Base-by-base conservation (phyloP, 2,329 filamentous ascomycete genomes). In the Colletotrichum karsti region DNA sequence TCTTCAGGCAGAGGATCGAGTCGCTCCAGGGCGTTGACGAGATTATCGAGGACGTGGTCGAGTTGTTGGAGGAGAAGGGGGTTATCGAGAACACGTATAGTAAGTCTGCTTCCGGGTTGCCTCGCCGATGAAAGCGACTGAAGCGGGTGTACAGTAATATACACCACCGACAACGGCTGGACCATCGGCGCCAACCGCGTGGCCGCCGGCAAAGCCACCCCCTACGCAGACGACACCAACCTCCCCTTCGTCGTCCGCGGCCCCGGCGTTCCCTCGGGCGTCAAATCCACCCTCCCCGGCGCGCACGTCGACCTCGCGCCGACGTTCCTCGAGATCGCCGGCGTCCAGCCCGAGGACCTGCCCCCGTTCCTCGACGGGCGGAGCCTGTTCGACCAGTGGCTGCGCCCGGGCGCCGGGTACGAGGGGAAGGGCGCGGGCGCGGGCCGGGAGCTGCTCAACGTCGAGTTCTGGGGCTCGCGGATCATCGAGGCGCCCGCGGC, bases 21-120 rank as follows among this genome's bases (percentile, higher is more conserved):
- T 68, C 74, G 0, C 65, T 78, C 2, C 64, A 71, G 15, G 75
- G 77, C 4, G 70, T 80, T 0, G 77, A 80, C 42, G 77, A 79
- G 20, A 76, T 79, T 3, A 69, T 79, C 4, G 72, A 75, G 30
- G 76, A 79, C 54, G 73, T 79, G 1, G 51, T 80, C 1, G 41
- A 68, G 5, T 70, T 69, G 59, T 70, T 79, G 1, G 73, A 76
- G n/a, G 71, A 71, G 8, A 74, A 72, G 26, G 69, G 69, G 2
- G 37, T 63, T 2, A 39, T 76, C 10, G 68, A 77, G 4, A 75
- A 78, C 37, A 77, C 74, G 1, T 75, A 74, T 44, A 70, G 50
- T 4, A 20, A 53, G n/a, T 53, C 20, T 10, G 10, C 28, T 9
- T 13, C 39, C 4, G 13, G 7, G 13, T n/a, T 18, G n/a, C n/a